Evolutionary conservation across 2,329 filamentous ascomycete genomes (phyloP), one percentile per base, ranked within the genome.

Genomic region (Tothia fuscella): DNA sequence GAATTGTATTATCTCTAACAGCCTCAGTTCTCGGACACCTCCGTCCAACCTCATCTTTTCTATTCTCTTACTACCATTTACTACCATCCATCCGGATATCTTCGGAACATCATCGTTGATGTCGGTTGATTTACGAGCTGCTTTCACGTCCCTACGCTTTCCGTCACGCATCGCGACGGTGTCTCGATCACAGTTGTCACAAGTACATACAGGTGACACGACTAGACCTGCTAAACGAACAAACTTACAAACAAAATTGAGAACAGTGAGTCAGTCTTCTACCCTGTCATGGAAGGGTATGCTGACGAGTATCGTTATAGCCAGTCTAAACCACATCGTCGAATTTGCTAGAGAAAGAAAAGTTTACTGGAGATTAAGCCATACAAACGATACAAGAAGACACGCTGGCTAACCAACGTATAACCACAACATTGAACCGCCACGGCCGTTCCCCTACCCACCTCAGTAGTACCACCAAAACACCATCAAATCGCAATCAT

Each of bases 111-210:
- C n/a, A n/a, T n/a, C n/a, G n/a, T 71, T 71, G 69, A 74, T 74
- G 70, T 73, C 70, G 69, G 69, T 72, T 71, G 68, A 72, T 61
- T 58, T 68, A 57, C 68, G 69, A 58, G 61, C 64, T 60, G 67
- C 66, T 50, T 64, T 68, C 48, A 65, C 67, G 51, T 72, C 67
- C 47, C 57, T 73, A 53, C 67, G 68, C 47, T 72, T 70, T 53
- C 70, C 69, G 49, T 66, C 67, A 66, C 66, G 70, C 64, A 65
- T 71, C 60, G 62, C 66, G 57, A 65, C 68, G 45, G 66, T 73
- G 55, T 72, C 69, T 61, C 72, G 68, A 67, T 65, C 68, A 47
- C 69, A 73, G 56, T 60, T 74, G 29, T 72, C 68, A 47, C 70
- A 63, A 64, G 64, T 66, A 34, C 70, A 73, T 62, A 72, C 69